Percentiles rank a stretch among this genome's conserved stretches.
Conservation (phyloP, 352 stramenopile genomes). For the Phytophthora chlamydospora region DNA sequence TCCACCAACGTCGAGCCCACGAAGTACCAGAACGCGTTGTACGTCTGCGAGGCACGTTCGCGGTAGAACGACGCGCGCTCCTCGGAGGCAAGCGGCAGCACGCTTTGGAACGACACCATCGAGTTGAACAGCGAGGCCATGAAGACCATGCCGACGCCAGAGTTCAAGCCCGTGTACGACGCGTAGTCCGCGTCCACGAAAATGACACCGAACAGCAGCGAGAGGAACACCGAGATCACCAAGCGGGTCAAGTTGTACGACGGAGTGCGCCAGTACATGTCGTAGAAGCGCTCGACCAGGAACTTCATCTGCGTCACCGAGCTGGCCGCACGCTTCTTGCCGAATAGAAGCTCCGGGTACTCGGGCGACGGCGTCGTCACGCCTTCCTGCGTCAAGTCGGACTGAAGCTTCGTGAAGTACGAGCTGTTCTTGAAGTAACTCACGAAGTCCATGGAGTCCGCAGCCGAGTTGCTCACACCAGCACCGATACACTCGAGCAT, state of each 20-base stretch:
- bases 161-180: constrained; percentile 35
- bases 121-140: constrained; percentile 58
- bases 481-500: constrained; percentile 36
- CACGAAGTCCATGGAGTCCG: constrained; percentile 11
- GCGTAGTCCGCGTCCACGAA: no score
- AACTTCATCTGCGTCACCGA: no score
- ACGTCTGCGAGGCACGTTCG: constrained; percentile 90
- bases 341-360: no score
- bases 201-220: no score
- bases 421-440: not conserved
- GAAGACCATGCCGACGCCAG: constrained; percentile 74
- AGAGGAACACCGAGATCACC: no score
- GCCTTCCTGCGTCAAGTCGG: no score
- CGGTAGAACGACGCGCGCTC: constrained; percentile 70
- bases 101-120: constrained; percentile 61
- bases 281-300: no score
- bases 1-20: constrained; percentile 82
- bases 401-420: no score
- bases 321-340: no score
- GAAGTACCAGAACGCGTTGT: constrained; percentile 84
- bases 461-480: constrained; percentile 14
- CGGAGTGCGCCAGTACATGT: no score
- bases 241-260: no score
- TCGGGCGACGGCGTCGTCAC: no score
- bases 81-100: constrained; percentile 77